A percentile compares a stretch with the other conserved stretches of the same genome.
These are phyloP conservation scores for Ophiocordyceps unilateralis DNA, from an alignment of 2,329 filamentous ascomycete species.

Conservation along the genomic window DNA sequence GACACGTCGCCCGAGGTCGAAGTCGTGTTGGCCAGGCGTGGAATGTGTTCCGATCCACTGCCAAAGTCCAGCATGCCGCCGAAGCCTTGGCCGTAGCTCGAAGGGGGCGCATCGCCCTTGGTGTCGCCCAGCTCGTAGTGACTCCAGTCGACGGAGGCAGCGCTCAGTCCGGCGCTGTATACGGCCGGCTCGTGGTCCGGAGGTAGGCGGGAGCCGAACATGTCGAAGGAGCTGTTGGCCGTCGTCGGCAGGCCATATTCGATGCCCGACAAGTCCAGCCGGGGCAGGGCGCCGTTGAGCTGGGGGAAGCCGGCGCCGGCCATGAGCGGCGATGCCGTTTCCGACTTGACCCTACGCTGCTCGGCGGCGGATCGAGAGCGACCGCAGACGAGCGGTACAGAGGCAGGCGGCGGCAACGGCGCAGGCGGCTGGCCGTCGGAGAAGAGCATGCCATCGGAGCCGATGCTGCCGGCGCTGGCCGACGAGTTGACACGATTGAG, in stretches of 20 bases:
- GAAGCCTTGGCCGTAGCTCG: constrained; percentile 37
- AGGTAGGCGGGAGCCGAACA: constrained; percentile 28
- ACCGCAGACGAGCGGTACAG: constrained; percentile 9
- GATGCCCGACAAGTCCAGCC: constrained; percentile 40
- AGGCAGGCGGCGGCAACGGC: constrained; percentile 8
- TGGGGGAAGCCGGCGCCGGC: constrained; percentile 31
- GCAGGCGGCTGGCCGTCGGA: constrained; percentile 10
- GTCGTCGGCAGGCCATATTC: constrained; percentile 29
- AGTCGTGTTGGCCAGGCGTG: constrained; percentile 35
- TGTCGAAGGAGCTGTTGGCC: constrained; percentile 29
- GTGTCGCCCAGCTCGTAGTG: constrained; percentile 28
- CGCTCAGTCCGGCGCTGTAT: constrained; percentile 43
- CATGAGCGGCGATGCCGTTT: constrained; percentile 41
- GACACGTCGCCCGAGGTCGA: constrained; percentile 52
- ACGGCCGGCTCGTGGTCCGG: constrained; percentile 38
- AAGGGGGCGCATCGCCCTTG: constrained; percentile 31
- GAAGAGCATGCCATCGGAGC: constrained; percentile 22
- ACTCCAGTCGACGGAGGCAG: constrained; percentile 30
- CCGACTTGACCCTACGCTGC: constrained; percentile 40
- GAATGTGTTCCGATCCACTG: constrained; percentile 34
- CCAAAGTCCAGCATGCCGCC: constrained; percentile 32
- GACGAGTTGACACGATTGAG: constrained; percentile 41
- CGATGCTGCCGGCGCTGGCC: constrained; percentile 32
- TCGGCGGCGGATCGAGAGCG: constrained; percentile 12
- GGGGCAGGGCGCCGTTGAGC: constrained; percentile 33